A percentile compares a stretch with the other conserved stretches of the same genome.
phyloP scores from a whole-genome alignment of 2,329 filamentous ascomycete genomes.

The Aspergillus terreus region DNA sequence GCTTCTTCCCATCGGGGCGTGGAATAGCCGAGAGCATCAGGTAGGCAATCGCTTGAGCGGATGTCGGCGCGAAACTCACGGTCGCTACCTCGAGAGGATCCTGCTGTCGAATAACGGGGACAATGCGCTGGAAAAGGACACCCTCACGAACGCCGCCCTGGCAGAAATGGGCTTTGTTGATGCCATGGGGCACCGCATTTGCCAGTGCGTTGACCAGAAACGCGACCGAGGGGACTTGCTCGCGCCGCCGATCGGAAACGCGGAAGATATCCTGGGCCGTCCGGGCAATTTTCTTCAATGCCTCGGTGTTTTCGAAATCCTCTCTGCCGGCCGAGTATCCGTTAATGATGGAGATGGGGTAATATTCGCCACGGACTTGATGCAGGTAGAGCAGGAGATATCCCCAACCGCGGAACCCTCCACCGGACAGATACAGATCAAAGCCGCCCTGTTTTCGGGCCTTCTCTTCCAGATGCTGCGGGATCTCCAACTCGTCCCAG shows the following conservation, averaged over 20 bases:
- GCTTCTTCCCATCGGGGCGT: slow-evolving; percentile 14
- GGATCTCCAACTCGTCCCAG: slow-evolving; percentile 56
- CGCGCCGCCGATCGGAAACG: slow-evolving; percentile 71
- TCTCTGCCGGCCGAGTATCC: slow-evolving; percentile 60
- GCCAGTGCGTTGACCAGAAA: slow-evolving; percentile 71
- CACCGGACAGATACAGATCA: slow-evolving; percentile 78
- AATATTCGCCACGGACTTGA: slow-evolving; percentile 57
- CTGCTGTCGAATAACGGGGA: slow-evolving; percentile 55
- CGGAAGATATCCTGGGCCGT: slow-evolving; percentile 53
- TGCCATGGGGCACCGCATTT: slow-evolving; percentile 59
- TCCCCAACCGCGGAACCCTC: slow-evolving; percentile 84
- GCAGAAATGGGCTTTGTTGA: slow-evolving; percentile 74
- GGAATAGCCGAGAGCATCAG: slow-evolving; percentile 50
- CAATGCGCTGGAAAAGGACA: slow-evolving; percentile 65
- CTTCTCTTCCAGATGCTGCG: slow-evolving; percentile 48
- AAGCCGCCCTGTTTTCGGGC: slow-evolving; percentile 50
- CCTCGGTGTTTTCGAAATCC: slow-evolving; percentile 28
- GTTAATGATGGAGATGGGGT: slow-evolving; percentile 77
- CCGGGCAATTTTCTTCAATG: slow-evolving; percentile 23
- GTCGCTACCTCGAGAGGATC: slow-evolving; percentile 65
- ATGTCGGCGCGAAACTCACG: slow-evolving; percentile 44
- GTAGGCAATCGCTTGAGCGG: slow-evolving; percentile 44
- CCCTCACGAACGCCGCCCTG: slow-evolving; percentile 83
- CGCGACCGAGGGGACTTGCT: slow-evolving; percentile 77
- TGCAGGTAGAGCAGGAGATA: slow-evolving; percentile 80